These are phyloP conservation scores for Saccharomyces mikatae DNA, from an alignment of 805 yeast species.

Conservation along the genomic window DNA sequence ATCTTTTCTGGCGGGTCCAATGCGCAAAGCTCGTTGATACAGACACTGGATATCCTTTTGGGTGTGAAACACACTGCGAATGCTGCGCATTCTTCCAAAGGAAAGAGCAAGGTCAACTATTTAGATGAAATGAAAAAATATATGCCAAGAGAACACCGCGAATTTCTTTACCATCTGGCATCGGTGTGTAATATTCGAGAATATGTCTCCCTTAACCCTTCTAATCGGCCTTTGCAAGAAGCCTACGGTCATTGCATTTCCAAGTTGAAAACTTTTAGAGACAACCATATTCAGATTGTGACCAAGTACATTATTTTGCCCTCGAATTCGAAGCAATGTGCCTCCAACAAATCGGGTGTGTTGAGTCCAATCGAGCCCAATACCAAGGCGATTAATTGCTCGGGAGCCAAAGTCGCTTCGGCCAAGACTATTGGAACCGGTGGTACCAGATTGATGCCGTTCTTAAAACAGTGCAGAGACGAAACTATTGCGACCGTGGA, in stretches of 20 bases:
- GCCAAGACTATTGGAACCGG: conserved; percentile 64
- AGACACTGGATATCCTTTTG: conserved; percentile 70
- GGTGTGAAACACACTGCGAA: conserved; percentile 53
- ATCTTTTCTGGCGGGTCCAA: conserved; percentile 83
- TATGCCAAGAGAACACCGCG: conserved; percentile 83
- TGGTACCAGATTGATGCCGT: conserved; percentile 85
- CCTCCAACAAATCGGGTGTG: neutral
- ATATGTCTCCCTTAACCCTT: conserved; percentile 43
- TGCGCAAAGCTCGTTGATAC: conserved; percentile 87
- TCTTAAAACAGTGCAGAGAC: conserved; percentile 90
- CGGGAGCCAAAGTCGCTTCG: conserved; percentile 48
- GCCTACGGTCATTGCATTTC: conserved; percentile 87
- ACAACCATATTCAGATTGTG: conserved; percentile 88
- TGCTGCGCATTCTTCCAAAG: conserved; percentile 46
- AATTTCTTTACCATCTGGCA: conserved; percentile 58
- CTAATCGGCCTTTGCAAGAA: conserved; percentile 49
- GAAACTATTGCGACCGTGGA: conserved; percentile 44
- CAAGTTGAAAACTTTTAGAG: conserved; percentile 80
- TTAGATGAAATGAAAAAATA: conserved; percentile 78
- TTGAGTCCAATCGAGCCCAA: conserved; percentile 22
- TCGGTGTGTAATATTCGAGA: conserved; percentile 53
- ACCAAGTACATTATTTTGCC: conserved; percentile 79
- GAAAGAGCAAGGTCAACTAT: conserved; percentile 46
- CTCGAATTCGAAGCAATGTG: conserved; percentile 43
- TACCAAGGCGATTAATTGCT: conserved; percentile 33